Evolutionary conservation across 1,139 yeast species (phyloP), one percentile per base, ranked within the genome.

Genomic region (Pichia sp.): DNA sequence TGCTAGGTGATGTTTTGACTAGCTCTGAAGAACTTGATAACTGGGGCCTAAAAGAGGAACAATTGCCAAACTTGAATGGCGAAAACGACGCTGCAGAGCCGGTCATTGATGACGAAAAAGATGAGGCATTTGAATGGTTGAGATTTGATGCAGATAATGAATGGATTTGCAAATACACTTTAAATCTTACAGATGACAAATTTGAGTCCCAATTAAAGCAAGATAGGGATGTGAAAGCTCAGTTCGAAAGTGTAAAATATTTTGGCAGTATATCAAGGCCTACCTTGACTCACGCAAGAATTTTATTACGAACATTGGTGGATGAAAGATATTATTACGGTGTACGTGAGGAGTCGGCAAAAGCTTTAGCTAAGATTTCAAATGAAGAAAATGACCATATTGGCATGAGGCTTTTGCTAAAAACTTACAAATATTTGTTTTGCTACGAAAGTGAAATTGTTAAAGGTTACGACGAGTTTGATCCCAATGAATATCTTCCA

Each of bases 221-320:
- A 66, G 99, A 95, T 69, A 74, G 97, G 58, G 99, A 95, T 65
- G 96, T 95, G 16, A 96, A 90, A 58, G 99, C 99, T 0, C 99
- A 95, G 64, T 72, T 80, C 50, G 96, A 90, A 54, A 91, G 97
- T 2, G 79, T 91, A 16, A 72, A 77, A 48, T 88, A 80, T 67
- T 91, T 89, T 67, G 72, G 78, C 4, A 78, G 75, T 43, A 69
- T 75, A n/a, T 18, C 49, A 9, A 78, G 80, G 54, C 87, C 91
- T 0, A 73, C 80, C 0, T 62, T 73, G 2, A 72, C 85, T 4
- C 87, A 90, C 64, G 89, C 96, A 9, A 84, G 96, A 0, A 79
- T 87, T 23, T 71, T 95, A 42, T 73, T 89, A 3, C 74, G 97
- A 54, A 91, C 98, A 0, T 68, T 89, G 10, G 76, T 91, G 82